These are phyloP conservation scores for Sordariomycetes sp. DNA, from an alignment of 2,329 filamentous ascomycete species.

Conservation along the genomic window DNA sequence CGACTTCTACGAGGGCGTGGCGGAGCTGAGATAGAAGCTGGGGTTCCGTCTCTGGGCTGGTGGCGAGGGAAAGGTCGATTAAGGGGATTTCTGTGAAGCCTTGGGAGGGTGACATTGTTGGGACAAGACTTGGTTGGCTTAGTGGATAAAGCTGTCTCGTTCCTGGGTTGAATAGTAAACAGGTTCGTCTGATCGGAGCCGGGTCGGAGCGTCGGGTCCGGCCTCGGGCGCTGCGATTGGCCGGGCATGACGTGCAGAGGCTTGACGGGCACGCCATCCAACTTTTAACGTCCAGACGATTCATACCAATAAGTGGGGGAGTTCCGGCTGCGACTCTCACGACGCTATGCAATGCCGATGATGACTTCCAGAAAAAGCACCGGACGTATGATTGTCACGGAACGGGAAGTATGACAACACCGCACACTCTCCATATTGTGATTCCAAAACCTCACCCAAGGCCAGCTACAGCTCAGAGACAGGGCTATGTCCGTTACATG, in stretches of 20 bases:
- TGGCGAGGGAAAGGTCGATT: conserved; percentile 34
- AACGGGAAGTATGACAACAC: too few relatives aligned
- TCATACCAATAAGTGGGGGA: too few relatives aligned
- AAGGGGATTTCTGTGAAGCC: conserved; percentile 31
- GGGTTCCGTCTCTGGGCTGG: conserved; percentile 19
- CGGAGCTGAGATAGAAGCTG: conserved; percentile 30
- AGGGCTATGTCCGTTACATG: too few relatives aligned
- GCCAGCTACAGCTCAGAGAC: too few relatives aligned
- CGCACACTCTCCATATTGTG: too few relatives aligned
- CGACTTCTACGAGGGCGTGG: conserved; percentile 35
- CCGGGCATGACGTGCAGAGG: neutral
- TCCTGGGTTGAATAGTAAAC: neutral
- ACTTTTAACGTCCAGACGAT: too few relatives aligned
- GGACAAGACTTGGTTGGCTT: neutral
- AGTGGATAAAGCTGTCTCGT: neutral
- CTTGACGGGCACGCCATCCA: neutral
- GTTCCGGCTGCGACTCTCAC: too few relatives aligned
- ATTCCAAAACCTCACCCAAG: too few relatives aligned
- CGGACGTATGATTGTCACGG: too few relatives aligned
- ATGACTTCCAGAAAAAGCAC: too few relatives aligned
- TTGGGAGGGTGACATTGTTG: neutral
- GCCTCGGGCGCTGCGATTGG: neutral
- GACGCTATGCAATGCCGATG: too few relatives aligned
- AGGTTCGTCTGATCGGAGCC: neutral
- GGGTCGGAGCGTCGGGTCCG: neutral